These are phyloP conservation scores for Pythium aquatile DNA, from an alignment of 352 stramenopile species.

Conservation along the genomic window DNA sequence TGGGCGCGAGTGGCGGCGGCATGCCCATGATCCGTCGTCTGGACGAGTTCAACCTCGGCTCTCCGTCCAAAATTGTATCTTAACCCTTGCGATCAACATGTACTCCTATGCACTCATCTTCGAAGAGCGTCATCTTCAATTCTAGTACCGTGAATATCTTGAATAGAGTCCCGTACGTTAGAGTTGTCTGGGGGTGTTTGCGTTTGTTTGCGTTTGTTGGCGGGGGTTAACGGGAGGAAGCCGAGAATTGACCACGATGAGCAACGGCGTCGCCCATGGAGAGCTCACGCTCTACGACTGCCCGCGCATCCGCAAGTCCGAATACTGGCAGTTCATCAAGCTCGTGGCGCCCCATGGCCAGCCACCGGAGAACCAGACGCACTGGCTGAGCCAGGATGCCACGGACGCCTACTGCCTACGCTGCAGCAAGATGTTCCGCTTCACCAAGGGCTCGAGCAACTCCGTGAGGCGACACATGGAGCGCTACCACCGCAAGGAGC, in stretches of 20 bases:
- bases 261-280: conserved; percentile 46
- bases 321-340: conserved; percentile 70
- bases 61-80: conserved; percentile 36
- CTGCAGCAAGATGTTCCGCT: conserved; percentile 48
- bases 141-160: conserved; percentile 1
- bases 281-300: conserved; percentile 58
- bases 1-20: conserved; percentile 32
- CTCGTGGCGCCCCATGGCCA: conserved; percentile 39
- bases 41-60: conserved; percentile 85
- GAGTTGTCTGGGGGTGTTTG: neutral
- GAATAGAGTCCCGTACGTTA: conserved; percentile 12
- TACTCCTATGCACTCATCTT: no score
- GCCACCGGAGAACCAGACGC: conserved; percentile 36
- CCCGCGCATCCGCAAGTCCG: conserved; percentile 47
- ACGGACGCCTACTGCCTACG: conserved; percentile 48
- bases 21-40: conserved; percentile 80
- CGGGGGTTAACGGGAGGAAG: conserved; percentile 18
- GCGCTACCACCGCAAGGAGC: conserved; percentile 48
- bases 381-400: conserved; percentile 58
- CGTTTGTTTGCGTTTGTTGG: conserved; percentile 23
- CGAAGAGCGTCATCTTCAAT: no score
- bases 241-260: conserved; percentile 29
- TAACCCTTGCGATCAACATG: neutral
- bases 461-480: conserved; percentile 60
- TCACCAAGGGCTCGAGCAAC: conserved; percentile 59